Evolutionary conservation across 208 protist species (phyloP), one percentile per base, ranked within the genome.

Genomic region (Wallacemonas rigidus): DNA sequence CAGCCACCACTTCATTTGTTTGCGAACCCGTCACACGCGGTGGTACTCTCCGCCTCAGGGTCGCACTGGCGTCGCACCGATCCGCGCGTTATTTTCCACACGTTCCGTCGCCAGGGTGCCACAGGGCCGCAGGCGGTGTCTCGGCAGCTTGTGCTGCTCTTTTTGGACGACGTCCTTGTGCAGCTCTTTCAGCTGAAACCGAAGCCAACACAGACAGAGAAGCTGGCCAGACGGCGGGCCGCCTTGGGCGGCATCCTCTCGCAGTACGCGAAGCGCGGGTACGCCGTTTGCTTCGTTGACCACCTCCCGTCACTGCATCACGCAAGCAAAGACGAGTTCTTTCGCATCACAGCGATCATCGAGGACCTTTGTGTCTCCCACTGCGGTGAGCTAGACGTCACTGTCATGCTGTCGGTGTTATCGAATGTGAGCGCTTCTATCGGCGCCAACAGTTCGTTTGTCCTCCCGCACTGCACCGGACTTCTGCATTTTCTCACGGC

Each of bases 291-390:
- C 38, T 67, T 94, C 14, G 12, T 97, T 0, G 92, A 97, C 53
- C 88, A 97, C 72, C 87, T 91, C 62, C 83, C 92, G 5, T 70
- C 71, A 5, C 80, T 97, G 3, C 92, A 97, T 72, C 89, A 94
- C 84, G 87, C 85, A 26, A 91, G 81, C 61, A 75, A 91, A 17
- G 48, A 63, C 56, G 82, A 72, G 41, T 60, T 94, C 72, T 1
- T 40, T 3, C 86, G 83, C 1, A 67, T 97, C 3, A 80, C 76
- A 17, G 74, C 72, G 35, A 70, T 91, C 41, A 84, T 79, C 47
- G 55, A 79, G 15, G 53, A 79, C 38, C 58, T 81, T 36, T 86
- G 78, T 67, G 48, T 11, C 38, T 35, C 26, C 1, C 26, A 74
- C 50, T 64, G 43, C 36, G 41, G 45, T 36, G 57, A 54, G 11